Base-by-base conservation (phyloP, 805 yeast species). In the Ogataea wickerhamii region DNA sequence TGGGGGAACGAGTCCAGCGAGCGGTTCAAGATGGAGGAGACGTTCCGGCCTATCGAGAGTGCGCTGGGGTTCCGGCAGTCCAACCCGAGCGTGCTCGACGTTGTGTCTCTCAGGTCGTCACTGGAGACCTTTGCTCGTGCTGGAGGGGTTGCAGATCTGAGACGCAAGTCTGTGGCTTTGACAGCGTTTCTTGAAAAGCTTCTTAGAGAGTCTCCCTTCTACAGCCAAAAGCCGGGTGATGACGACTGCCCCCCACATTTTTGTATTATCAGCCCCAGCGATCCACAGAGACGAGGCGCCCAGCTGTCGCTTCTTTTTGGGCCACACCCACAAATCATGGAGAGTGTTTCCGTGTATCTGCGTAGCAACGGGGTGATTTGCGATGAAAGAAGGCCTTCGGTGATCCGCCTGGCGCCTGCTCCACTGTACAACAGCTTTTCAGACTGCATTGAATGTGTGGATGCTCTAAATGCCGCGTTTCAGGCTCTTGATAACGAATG, bases 61-160 rank as follows among this genome's bases (percentile, higher is more conserved):
- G 98, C 97, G 1, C 67, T 85, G 18, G 94, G 95, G 0, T 89
- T 80, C 61, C 71, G 95, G 51, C 95, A 87, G 64, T 84, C 95
- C 13, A 89, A 89, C 63, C 96, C 96, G 2, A 80, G 88, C 45
- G 95, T 89, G 7, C 60, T 87, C 32, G 95, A 87, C 56, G 85
- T 84, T 10, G 93, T 86, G 4, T 70, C 94, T 0, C 57, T 89
- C 24, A 71, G 72, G 29, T 70, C 83, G 6, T 79, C 94, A 1
- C 64, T 89, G 23, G 78, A 81, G 47, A 45, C 83, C 2, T 76
- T 82, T 51, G 48, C 67, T 27, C 58, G 67, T 43, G 73, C 66
- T 32, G 91, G 94, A 2, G 95, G 95, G 0, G 71, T 89, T 28
- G 56, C 60, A 2, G 58, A 53, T 2, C 58, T 88, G 18, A 68